These are phyloP conservation scores for Rhodomyrtus psidioides DNA, from an alignment of 441 rosid genomes.

Conservation along the genomic window DNA sequence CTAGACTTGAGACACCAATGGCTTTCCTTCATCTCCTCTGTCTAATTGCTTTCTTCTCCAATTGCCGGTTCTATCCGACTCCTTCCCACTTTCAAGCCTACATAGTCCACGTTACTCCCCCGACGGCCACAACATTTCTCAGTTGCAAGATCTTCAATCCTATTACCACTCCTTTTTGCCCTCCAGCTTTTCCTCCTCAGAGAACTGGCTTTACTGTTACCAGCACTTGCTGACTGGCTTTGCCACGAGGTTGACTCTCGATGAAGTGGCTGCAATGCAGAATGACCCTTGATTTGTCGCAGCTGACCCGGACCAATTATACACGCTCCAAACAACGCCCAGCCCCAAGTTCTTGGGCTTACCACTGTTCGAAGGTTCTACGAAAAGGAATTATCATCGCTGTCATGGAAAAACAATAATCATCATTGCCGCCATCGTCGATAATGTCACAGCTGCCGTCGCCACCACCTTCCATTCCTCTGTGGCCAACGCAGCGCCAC, in stretches of 20 bases:
- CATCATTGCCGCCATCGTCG: slow-evolving; percentile 41
- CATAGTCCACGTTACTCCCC: slow-evolving; percentile 33
- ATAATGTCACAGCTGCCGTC: no score
- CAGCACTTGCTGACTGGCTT: slow-evolving; percentile 30
- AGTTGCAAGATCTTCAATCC: slow-evolving; percentile 4
- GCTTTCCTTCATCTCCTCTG: background rate
- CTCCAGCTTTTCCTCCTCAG: background rate
- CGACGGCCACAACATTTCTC: slow-evolving; percentile 1
- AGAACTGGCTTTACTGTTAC: slow-evolving; percentile 20
- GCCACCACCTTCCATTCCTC: no score
- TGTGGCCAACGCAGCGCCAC: no score
- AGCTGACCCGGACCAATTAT: slow-evolving; percentile 12
- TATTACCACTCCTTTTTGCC: slow-evolving; percentile 38
- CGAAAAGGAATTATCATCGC: slow-evolving; percentile 35
- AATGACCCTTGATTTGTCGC: slow-evolving; percentile 23
- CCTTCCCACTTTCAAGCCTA: slow-evolving; percentile 10
- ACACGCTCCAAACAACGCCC: slow-evolving; percentile 23
- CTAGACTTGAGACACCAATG: background rate
- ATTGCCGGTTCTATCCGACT: background rate
- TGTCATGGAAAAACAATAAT: slow-evolving; percentile 21
- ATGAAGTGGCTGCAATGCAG: slow-evolving; percentile 21
- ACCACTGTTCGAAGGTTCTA: slow-evolving; percentile 18
- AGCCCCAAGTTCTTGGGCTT: slow-evolving; percentile 31
- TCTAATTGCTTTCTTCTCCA: slow-evolving; percentile 5
- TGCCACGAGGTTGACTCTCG: slow-evolving; percentile 24